Evolutionary conservation across 1,284 basidiomycete species (phyloP), one percentile per base, ranked within the genome.

Genomic region (Leccinum griseonigrum): DNA sequence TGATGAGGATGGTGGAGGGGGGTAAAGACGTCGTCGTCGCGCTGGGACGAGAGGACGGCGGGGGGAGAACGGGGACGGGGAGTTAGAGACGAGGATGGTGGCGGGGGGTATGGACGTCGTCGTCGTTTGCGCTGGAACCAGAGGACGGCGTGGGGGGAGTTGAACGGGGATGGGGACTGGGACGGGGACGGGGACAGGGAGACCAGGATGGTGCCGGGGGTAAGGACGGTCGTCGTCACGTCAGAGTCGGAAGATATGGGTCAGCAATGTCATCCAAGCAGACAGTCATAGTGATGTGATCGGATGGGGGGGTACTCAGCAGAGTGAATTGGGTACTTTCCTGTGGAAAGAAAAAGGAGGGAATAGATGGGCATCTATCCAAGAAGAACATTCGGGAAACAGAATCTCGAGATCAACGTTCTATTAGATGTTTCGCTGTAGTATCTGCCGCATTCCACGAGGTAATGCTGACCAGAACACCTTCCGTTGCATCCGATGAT

Each of bases 341-440:
- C 70, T 57, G 58, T 8, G 14, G 18, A 10, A 59, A 46, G 11
- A 29, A 36, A 26, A 54, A 11, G 13, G 38, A 46, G 13, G 29
- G 58, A 57, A 63, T 65, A 62, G 50, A 52, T n/a, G 59, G 32
- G 52, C 57, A 63, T 53, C 40, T 71, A 62, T 67, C 69, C 57
- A 60, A 58, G 54, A 60, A 61, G 32, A 26, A 31, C 22, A 22
- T 22, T 22, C 22, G 16, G 32, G 40, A 36, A 51, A 50, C 46
- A 56, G 32, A 51, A 56, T 18, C n/a, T 40, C 13, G 34, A 54
- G 50, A 57, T 54, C 43, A 29, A 16, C 31, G 26, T 16, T 43
- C 40, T 26, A 51, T n/a, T 38, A 31, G 54, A 57, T 11, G 14
- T n/a, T 28, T 56, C 34, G 16, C 26, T 7, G 28, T 56, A 53